Base-by-base conservation (phyloP, 805 yeast species). In the Pichia paraexigua region DNA sequence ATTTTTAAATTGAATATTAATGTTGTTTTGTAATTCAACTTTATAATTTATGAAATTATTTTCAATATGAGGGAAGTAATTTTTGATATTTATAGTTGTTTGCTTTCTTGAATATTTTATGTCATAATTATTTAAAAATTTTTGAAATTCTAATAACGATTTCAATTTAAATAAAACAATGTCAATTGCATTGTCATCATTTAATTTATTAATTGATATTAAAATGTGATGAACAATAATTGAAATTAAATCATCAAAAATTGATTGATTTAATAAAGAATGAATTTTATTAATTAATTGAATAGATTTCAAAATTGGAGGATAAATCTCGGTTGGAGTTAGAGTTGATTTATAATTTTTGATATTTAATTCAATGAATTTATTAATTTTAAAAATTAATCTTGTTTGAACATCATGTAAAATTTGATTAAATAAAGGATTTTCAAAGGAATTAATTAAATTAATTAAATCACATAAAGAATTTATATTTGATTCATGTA, bases 231-330 rank as follows among this genome's bases (percentile, higher is more conserved):
- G 96, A 5, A 92, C 86, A 48, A 89, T 82, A 51, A 85, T 80
- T 64, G 89, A 96, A 0, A 97, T 96, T 56, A 91, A 69, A 61
- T 88, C 96, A 63, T 89, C 96, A 68, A 91, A 92, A 2, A 89
- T 86, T 13, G 76, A 70, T 2, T 91, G 81, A 57, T 84, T 83
- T 39, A 92, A 78, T 59, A 90, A 71, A 60, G 87, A 95, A 62
- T 88, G 87, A 22, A 91, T 84, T 62, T 81, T 85, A 35, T 89
- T 82, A 30, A 91, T 69, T 7, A 92, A 68, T 0, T 83, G 76
- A 43, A 90, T 68, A 0, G 95, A 83, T 50, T 78, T 79, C 4
- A 78, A 75, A 45, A 89, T 70, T 1, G 96, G 96, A 15, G 87
- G 80, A 63, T 87, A 89, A 60, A 68, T 54, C 11, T 53, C 37